Evolutionary conservation across 169 alveolate species (phyloP), one percentile per base, ranked within the genome.

Genomic region (Plasmodium gaboni): DNA sequence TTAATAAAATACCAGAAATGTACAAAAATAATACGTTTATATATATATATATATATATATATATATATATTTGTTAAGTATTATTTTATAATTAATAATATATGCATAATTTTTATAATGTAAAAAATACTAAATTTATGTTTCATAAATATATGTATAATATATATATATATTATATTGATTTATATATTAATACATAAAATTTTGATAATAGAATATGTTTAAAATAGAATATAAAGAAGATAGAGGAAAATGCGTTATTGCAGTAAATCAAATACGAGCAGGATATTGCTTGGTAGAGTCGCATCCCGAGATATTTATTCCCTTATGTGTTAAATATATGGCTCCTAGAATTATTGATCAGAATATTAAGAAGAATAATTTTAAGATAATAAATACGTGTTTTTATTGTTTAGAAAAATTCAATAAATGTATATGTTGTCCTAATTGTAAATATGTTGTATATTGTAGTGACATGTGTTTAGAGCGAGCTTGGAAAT

Each of bases 391-490:
- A 22, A 70, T 78, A 28, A 78, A 78, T 38, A 64, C 67, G 13
- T 78, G 89, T n/a, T 78, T 78, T 48, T 78, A 78, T 38, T 78
- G 89, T 22, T 78, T 78, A 19, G 89, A 78, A 51, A 78, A 78
- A 48, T 64, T 78, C 67, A 78, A 57, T 50, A 78, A 78, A 22
- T 64, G 89, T 28, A 55, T 63, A 13, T 78, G 67, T 65, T 78
- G 89, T 26, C 89, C 89, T 2, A 78, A 78, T 24, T 78, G 89
- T 42, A 78, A 78, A 64, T 78, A 78, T 65, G 89, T 78, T 1
- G 89, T 67, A 17, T 78, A 78, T 15, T 78, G 89, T 44, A 78
- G 89, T 78, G 89, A 78, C 2, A 69, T 28, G 13, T 78, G 89
- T 64, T 28, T 78, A 15, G 89, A 78, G 5, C 22, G 67, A 50